Evolutionary conservation across 2,329 filamentous ascomycete species (phyloP).

Genomic region (Colletotrichum sp.): DNA sequence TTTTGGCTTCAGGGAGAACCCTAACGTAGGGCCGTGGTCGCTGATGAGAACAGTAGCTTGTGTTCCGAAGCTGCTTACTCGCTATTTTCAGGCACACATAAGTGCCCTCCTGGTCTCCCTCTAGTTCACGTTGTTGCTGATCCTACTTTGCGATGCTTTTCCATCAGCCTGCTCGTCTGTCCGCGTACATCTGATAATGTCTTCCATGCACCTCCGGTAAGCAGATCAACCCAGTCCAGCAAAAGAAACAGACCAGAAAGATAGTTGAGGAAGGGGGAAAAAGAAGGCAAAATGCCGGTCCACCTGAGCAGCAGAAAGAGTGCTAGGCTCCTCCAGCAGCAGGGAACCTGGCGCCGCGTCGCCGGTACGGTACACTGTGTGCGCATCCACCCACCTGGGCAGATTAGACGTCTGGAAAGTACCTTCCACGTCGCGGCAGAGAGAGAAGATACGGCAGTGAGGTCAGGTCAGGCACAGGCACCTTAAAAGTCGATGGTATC

Average conservation of each 20-base stretch:
- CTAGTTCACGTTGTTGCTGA: background rate
- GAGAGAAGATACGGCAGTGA: background rate
- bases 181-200: background rate
- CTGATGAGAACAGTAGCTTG: background rate
- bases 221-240: background rate
- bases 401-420: background rate
- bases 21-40: background rate
- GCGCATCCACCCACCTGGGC: background rate
- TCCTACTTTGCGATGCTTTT: background rate
- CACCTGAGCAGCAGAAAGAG: constrained; percentile 3
- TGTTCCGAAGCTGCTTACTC: background rate
- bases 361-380: constrained; percentile 16
- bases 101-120: background rate
- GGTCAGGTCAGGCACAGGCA: background rate
- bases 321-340: background rate
- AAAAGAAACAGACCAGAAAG: background rate
- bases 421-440: background rate
- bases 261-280: background rate
- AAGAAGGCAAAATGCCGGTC: background rate
- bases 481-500: background rate
- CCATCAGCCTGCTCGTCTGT: background rate
- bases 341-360: constrained; percentile 6
- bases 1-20: constrained; percentile 2
- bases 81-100: background rate
- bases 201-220: background rate